Percentiles rank a stretch among this genome's conserved stretches.
Conservation (phyloP, 306 rosid species). For the Geum urbanum region DNA sequence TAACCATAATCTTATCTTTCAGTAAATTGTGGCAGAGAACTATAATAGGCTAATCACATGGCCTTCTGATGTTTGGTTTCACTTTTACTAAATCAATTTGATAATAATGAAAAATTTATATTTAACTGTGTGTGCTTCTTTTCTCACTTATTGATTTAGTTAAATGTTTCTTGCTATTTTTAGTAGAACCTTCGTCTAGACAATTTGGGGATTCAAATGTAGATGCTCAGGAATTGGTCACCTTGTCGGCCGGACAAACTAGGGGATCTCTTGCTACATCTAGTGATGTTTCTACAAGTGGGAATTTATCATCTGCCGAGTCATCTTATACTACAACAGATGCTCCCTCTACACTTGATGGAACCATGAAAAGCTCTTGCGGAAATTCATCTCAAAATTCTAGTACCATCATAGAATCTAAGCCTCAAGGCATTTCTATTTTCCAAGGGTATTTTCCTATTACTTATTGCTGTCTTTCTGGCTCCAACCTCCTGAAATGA, state of each 20-base stretch:
- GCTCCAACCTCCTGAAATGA: conserved; percentile 7
- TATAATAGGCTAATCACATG: conserved; percentile 1
- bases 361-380: conserved; percentile 27
- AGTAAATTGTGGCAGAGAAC: not conserved
- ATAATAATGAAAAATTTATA: not conserved
- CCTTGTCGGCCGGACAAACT: conserved; percentile 38
- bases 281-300: conserved; percentile 33
- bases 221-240: conserved; percentile 36
- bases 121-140: conserved; percentile 2
- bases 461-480: conserved; percentile 17
- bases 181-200: conserved; percentile 59
- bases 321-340: conserved; percentile 35
- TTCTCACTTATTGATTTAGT: no score
- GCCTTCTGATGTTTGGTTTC: not conserved
- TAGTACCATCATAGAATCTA: conserved; percentile 37
- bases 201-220: conserved; percentile 29
- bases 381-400: conserved; percentile 34
- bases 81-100: not conserved
- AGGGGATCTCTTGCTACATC: conserved; percentile 32
- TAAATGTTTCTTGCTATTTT: conserved; percentile 24
- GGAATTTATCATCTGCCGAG: conserved; percentile 34
- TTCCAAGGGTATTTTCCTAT: conserved; percentile 68
- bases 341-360: conserved; percentile 31
- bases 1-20: not conserved
- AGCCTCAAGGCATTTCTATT: conserved; percentile 56